Conservation (phyloP, 306 rosid species). For the Glycine tomentella region DNA sequence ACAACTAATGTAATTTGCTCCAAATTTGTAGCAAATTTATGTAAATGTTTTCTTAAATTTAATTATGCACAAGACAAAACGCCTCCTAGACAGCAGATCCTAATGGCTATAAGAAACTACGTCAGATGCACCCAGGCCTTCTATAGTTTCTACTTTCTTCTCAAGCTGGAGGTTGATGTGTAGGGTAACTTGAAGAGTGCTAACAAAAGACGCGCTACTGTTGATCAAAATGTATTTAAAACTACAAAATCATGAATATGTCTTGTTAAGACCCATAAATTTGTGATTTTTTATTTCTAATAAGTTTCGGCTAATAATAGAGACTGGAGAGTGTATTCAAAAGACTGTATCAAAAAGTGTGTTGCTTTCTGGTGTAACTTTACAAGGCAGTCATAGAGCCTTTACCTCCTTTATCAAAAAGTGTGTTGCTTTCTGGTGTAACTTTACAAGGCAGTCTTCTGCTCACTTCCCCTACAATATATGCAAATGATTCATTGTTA, state of each 20-base stretch:
- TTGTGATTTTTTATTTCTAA: too few species aligned
- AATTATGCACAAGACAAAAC: not conserved
- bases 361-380: not conserved
- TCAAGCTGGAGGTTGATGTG: conserved; percentile 25
- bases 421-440: not conserved
- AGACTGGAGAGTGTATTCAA: not conserved
- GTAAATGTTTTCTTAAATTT: conserved; percentile 9
- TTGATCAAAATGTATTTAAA: too few species aligned
- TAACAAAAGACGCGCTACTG: not conserved
- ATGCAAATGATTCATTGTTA: conserved; percentile 1
- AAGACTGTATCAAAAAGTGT: not conserved
- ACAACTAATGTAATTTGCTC: conserved; percentile 4
- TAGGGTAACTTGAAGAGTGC: not conserved
- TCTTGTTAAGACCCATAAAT: too few species aligned
- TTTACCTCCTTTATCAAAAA: too few species aligned
- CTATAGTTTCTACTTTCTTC: conserved; percentile 3
- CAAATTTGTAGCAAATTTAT: not conserved
- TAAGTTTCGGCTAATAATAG: not conserved
- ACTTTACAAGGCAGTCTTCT: not conserved
- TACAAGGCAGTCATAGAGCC: not conserved
- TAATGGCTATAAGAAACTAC: not conserved
- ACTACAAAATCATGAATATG: too few species aligned
- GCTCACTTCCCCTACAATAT: not conserved
- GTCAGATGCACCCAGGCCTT: conserved; percentile 12
- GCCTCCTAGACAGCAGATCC: not conserved